Evolutionary conservation across 441 rosid species (phyloP), one percentile per base, ranked within the genome.

Genomic region (Capsella rubella): DNA sequence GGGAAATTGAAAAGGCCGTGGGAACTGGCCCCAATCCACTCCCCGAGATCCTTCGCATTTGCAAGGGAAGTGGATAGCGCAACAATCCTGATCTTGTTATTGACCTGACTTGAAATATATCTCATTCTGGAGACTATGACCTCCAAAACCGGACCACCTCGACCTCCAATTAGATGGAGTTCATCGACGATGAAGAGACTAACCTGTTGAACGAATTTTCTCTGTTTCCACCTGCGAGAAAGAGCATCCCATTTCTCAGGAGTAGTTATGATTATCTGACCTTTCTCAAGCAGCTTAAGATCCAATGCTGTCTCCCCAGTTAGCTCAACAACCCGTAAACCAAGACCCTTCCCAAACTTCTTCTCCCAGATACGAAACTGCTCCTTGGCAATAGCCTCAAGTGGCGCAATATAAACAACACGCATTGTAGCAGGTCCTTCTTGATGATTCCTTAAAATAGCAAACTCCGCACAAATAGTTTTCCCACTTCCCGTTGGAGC

Each of bases 241-340:
- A 95, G 83, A 52, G 96, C 95, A 83, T 95, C 99, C 99, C 99
- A 95, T 78, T 84, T 95, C 85, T 91, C 98, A 2, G 96, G 97
- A 60, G 98, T 95, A 67, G 97, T 86, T 65, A 91, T 87, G 75
- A 95, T 85, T 69, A 95, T 84, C 71, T 95, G 95, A 63, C 91
- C 89, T 81, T 87, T 90, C 78, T 93, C 99, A 37, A 93, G 92
- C 78, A 90, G 84, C 75, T 93, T 92, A 69, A 92, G 71, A 76
- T 95, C 99, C 49, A 86, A 68, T 5, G 99, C 75, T 27, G 92
- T 84, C 83, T 93, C 96, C 64, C 97, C 99, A 43, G 92, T 92
- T 65, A 92, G 82, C 79, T 92, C 92, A 65, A 92, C 93, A 64
- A 95, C 92, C 58, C 84, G 83, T 81, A 95, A 65, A 25, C 97